Evolutionary conservation across 257 asterid genomes (phyloP).

Genomic region (Paraleonurus japonicus): DNA sequence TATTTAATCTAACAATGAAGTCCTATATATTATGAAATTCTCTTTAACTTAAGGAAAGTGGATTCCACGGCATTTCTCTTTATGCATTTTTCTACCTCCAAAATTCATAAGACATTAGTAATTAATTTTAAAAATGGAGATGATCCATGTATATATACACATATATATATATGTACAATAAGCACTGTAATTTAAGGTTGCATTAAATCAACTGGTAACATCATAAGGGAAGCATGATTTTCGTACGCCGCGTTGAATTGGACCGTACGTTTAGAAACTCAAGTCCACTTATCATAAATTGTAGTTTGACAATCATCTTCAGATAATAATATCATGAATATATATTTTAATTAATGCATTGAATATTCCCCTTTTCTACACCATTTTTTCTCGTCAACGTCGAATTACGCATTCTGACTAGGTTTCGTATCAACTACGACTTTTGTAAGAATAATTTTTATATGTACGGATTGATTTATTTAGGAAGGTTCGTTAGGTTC

Average conservation of each 20-base stretch:
- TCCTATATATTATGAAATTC: no score
- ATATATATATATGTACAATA: no score
- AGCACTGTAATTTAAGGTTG: background rate
- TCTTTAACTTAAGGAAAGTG: no score
- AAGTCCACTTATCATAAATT: slow-evolving; percentile 49
- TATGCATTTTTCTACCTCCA: no score
- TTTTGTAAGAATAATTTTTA: background rate
- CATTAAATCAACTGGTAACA: background rate
- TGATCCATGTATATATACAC: no score
- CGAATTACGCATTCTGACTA: background rate
- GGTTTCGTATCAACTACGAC: background rate
- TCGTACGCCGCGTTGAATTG: slow-evolving; percentile 26
- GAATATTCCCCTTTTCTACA: background rate
- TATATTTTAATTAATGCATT: background rate
- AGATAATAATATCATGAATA: background rate
- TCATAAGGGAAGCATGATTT: slow-evolving; percentile 12
- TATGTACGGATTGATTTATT: background rate
- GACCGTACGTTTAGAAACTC: slow-evolving; percentile 40
- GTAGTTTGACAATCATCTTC: slow-evolving; percentile 22
- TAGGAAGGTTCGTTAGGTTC: no score
- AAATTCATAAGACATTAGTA: no score
- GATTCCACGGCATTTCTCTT: no score
- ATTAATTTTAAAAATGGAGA: no score
- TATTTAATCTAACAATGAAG: no score
- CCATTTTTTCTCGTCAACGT: background rate